A percentile compares a stretch with the other conserved stretches of the same genome.
Evolutionary conservation across 768 basidiomycete genomes (phyloP).

Genomic region (Xerocomellus intermedius): DNA sequence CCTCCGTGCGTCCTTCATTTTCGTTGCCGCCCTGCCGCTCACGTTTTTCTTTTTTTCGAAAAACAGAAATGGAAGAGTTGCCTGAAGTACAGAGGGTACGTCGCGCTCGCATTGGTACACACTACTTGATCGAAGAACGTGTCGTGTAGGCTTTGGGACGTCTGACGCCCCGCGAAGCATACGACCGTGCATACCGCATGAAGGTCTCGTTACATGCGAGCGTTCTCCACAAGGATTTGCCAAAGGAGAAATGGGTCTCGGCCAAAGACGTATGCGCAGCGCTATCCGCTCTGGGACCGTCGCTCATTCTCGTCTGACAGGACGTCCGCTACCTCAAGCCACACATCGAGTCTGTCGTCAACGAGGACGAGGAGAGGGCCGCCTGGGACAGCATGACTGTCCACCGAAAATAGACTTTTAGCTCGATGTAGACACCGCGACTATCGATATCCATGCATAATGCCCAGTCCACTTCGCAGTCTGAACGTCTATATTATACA

Average conservation of each 20-base stretch:
- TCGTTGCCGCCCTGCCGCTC: background rate
- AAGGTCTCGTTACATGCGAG: conserved; percentile 76
- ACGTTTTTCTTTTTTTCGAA: background rate
- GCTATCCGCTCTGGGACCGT: background rate
- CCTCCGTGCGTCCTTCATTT: conserved; percentile 59
- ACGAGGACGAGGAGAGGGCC: conserved; percentile 74
- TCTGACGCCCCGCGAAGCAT: conserved; percentile 73
- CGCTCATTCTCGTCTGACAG: conserved; percentile 40
- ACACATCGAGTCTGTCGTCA: conserved; percentile 66
- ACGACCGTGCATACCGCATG: conserved; percentile 90
- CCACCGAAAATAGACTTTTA: conserved; percentile 55
- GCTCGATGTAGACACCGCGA: conserved; percentile 24
- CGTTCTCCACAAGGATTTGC: conserved; percentile 73
- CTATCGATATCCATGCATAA: conserved; percentile 19
- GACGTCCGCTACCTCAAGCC: conserved; percentile 88
- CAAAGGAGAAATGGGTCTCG: conserved; percentile 78
- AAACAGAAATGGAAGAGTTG: conserved; percentile 72
- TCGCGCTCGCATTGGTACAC: background rate
- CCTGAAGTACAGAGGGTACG: conserved; percentile 75
- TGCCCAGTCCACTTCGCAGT: background rate
- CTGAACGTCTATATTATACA: conserved; percentile 14
- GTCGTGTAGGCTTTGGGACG: conserved; percentile 72
- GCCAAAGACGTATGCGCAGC: conserved; percentile 62
- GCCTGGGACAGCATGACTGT: conserved; percentile 81
- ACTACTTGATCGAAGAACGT: background rate